Base-by-base conservation (phyloP, 257 asterid species). In the Jacaranda copaia region DNA sequence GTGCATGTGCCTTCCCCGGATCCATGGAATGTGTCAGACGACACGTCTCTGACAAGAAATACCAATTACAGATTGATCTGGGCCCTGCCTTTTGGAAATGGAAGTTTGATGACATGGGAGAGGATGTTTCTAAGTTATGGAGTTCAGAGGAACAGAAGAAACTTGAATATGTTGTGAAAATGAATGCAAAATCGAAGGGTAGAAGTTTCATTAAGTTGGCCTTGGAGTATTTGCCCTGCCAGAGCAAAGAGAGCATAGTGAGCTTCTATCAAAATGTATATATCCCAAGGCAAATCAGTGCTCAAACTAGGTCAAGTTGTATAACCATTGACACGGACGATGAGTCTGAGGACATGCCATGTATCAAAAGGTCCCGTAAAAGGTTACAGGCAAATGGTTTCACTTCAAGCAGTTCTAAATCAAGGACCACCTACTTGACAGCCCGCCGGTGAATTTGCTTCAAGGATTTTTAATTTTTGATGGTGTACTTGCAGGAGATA, bases 91-190 rank as follows among this genome's bases (percentile, higher is more conserved):
- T 82, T 42, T 77, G 84, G 79, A 75, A 52, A 25, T 82, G 85
- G 87, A 80, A 72, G 68, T 74, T 85, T n/a, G 77, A 77, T 53
- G 58, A 48, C 61, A 82, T 82, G 89, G 87, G 86, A 25, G 89
- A 82, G 38, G 79, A 80, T 38, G 81, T 68, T 46, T 77, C 85
- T 13, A 75, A 74, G 77, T 25, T 69, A 35, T 85, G 89, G 89
- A 85, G 35, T 43, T 49, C 7, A 5, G 46, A 80, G n/a, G 87
- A 85, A 52, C 72, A 80, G 32, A 77, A 38, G 69, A 80, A 59
- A 48, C 76, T 77, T 20, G 71, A 77, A 45, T 45, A 3, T 66
- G 53, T 77, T 5, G 78, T 46, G 68, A 82, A 56, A 67, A 70
- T 18, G 57, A 53, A 56, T 4, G 64, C 80, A 3, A 61, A 4